Conservation (phyloP, 768 basidiomycete genomes). For the Psilocybe sp. region DNA sequence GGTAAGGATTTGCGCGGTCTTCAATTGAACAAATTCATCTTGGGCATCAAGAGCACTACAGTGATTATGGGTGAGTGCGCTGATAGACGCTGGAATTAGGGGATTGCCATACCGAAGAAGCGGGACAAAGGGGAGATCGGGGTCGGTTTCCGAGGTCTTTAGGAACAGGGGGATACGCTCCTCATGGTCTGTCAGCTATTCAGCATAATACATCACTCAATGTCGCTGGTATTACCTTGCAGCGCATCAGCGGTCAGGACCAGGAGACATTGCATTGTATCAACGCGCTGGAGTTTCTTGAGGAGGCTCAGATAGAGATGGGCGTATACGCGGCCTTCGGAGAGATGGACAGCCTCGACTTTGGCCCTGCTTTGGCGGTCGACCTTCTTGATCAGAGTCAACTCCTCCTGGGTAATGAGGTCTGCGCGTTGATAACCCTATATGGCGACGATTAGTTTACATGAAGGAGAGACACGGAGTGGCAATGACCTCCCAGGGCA, state of each 20-base stretch:
- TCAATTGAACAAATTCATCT: constrained; percentile 95
- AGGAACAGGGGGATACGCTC: constrained; percentile 81
- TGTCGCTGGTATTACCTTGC: constrained; percentile 46
- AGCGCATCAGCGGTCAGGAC: constrained; percentile 89
- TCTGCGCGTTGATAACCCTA: constrained; percentile 96
- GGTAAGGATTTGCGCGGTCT: constrained; percentile 83
- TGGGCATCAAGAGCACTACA: constrained; percentile 74
- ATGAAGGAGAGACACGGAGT: background rate
- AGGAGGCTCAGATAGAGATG: constrained; percentile 87
- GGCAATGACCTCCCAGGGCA: constrained; percentile 88
- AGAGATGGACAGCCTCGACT: constrained; percentile 73
- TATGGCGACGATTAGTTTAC: constrained; percentile 11
- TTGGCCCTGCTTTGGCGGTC: constrained; percentile 76
- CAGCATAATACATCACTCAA: background rate
- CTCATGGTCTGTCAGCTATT: constrained; percentile 63
- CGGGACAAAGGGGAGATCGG: constrained; percentile 78
- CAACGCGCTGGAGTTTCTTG: constrained; percentile 77
- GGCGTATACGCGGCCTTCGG: constrained; percentile 82
- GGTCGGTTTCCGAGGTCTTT: constrained; percentile 56
- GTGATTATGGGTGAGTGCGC: constrained; percentile 4
- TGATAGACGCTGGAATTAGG: background rate
- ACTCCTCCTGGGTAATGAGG: constrained; percentile 84
- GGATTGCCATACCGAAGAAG: constrained; percentile 57
- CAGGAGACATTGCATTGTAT: constrained; percentile 85
- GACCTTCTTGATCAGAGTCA: constrained; percentile 84